Evolutionary conservation across 2,329 filamentous ascomycete species (phyloP), one percentile per base, ranked within the genome.

Genomic region (Curvularia sp.): DNA sequence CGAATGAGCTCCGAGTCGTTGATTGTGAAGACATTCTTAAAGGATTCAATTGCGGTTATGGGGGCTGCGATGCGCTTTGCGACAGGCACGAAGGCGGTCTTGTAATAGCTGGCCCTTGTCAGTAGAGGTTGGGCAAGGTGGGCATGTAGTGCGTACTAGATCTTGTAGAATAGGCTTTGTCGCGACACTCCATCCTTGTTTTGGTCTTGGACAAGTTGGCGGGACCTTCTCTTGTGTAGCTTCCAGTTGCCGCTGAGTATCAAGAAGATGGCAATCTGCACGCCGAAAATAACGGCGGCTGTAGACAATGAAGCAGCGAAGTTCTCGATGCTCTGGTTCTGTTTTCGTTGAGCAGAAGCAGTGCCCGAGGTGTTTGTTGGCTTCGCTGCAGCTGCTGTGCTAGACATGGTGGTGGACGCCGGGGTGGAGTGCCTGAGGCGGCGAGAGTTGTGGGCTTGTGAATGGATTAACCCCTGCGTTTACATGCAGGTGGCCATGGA

Each of bases 1-100:
- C 94, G 89, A 69, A 99, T 96, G 66, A 99, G 87, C 67, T 96
- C 92, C 12, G 91, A 91, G 85, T 81, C 87, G 76, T 80, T 91
- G 80, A 80, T 88, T 76, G 80, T 91, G 82, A 83, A 96, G 64
- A 81, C 82, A 61, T 73, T 76, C 57, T 72, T 74, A 62, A 77
- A 74, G 1, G 74, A 77, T 39, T 77, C 72, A 56, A 74, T 71
- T 34, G 72, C 73, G 41, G 73, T 74, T 7, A 68, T 65, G 41
- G 74, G 74, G n/a, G 68, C 63, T n/a, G 66, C 62, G 32, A 77
- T 74, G 38, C 74, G 73, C 47, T 72, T 71, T 53, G 72, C 69
- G 54, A 74, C 67, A 21, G 75, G 66, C 5, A 78, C 74, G 32
- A 76, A 78, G 52, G 74, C 66, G 7, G 74, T 76, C 55, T 76